Evolutionary conservation across 345 rosid genomes (phyloP).

Genomic region (Noccaea caerulescens): DNA sequence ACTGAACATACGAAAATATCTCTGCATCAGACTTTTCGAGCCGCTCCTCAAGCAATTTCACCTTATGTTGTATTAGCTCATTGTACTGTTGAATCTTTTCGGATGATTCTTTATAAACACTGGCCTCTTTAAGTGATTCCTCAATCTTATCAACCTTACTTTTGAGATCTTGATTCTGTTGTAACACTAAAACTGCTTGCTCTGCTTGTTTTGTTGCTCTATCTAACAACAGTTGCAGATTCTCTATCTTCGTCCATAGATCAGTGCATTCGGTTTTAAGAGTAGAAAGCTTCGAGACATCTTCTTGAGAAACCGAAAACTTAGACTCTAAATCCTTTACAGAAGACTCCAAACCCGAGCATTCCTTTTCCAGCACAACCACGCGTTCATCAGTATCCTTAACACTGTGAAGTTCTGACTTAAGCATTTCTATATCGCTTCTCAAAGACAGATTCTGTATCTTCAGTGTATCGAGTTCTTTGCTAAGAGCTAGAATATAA

Average conservation of each 20-base stretch:
- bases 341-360: constrained; percentile 62
- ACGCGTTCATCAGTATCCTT: constrained; percentile 71
- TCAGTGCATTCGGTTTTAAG: constrained; percentile 74
- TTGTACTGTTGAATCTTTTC: constrained; percentile 76
- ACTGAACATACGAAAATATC: constrained; percentile 67
- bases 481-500: constrained; percentile 53
- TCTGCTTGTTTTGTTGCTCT: constrained; percentile 83
- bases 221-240: constrained; percentile 64
- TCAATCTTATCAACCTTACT: constrained; percentile 84
- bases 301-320: constrained; percentile 68
- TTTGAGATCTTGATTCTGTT: constrained; percentile 82
- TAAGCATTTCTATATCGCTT: constrained; percentile 68
- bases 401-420: constrained; percentile 53
- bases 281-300: constrained; percentile 64
- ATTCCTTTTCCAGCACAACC: constrained; percentile 66
- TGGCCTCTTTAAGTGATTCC: constrained; percentile 77
- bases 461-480: constrained; percentile 68
- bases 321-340: constrained; percentile 76
- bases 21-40: constrained; percentile 89
- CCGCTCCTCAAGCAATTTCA: constrained; percentile 78
- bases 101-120: constrained; percentile 67
- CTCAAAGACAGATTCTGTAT: constrained; percentile 67
- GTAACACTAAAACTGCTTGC: constrained; percentile 73
- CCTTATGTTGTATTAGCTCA: constrained; percentile 85
- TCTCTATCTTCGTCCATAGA: constrained; percentile 74